Evolutionary conservation across 2,329 filamentous ascomycete genomes (phyloP).

Genomic region (Orbilia brochopaga): DNA sequence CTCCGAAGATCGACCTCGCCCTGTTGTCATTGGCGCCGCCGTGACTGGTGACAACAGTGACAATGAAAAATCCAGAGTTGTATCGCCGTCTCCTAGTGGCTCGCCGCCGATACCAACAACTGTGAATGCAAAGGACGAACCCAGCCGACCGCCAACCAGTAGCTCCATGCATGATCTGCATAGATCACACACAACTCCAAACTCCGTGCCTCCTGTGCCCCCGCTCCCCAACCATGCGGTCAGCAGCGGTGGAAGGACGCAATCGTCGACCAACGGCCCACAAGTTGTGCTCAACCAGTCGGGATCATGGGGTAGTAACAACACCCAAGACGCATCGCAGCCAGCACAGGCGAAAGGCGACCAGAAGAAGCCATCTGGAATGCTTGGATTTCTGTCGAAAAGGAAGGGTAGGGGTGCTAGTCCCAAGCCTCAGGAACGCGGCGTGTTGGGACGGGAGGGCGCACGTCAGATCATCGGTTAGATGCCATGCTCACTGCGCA

Average conservation of each 20-base stretch:
- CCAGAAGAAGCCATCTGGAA: slow-evolving; percentile 73
- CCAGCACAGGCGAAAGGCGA: slow-evolving; percentile 55
- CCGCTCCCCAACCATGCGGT: slow-evolving; percentile 69
- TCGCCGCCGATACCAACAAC: slow-evolving; percentile 54
- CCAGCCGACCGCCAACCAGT: slow-evolving; percentile 56
- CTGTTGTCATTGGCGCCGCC: slow-evolving; percentile 45
- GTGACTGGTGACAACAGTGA: slow-evolving; percentile 52
- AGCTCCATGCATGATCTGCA: slow-evolving; percentile 54
- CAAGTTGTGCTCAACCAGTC: slow-evolving; percentile 89
- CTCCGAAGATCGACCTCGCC: slow-evolving; percentile 33
- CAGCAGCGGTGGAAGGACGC: slow-evolving; percentile 60
- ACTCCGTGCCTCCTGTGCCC: slow-evolving; percentile 59
- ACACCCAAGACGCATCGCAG: slow-evolving; percentile 70
- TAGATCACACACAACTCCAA: slow-evolving; percentile 50
- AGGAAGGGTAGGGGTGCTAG: slow-evolving; percentile 91
- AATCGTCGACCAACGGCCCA: slow-evolving; percentile 69
- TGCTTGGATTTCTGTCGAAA: slow-evolving; percentile 85
- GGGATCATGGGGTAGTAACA: slow-evolving; percentile 89
- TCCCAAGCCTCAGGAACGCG: slow-evolving; percentile 90
- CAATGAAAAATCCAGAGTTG: slow-evolving; percentile 52
- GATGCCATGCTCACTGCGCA: slow-evolving; percentile 52
- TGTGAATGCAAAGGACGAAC: slow-evolving; percentile 54
- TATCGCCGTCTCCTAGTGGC: slow-evolving; percentile 53
- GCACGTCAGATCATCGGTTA: slow-evolving; percentile 80
- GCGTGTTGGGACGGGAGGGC: slow-evolving; percentile 92